Evolutionary conservation across 805 yeast genomes (phyloP).

Genomic region (Phaffomyces opuntiae): DNA sequence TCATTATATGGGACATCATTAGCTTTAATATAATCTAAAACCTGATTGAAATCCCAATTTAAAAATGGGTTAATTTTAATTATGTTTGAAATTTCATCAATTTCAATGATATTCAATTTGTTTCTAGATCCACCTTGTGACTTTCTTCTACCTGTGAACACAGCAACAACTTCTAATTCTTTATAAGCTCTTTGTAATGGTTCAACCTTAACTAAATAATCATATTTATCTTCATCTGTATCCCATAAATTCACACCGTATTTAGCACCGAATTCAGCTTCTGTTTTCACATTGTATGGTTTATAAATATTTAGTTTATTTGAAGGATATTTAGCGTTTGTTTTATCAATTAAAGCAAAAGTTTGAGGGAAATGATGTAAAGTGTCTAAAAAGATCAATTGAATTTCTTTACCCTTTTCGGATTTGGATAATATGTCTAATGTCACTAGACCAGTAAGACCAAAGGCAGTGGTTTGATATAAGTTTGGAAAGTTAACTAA

Average conservation of each 20-base stretch:
- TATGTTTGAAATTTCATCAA: conserved; percentile 61
- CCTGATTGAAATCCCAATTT: conserved; percentile 72
- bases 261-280: conserved; percentile 52
- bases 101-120: conserved; percentile 63
- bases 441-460: conserved; percentile 85
- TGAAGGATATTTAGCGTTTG: conserved; percentile 49
- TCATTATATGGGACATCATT: conserved; percentile 81
- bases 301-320: conserved; percentile 55
- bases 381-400: conserved; percentile 83
- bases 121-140: conserved; percentile 86
- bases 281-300: conserved; percentile 53
- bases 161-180: conserved; percentile 70
- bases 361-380: conserved; percentile 95
- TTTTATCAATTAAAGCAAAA: conserved; percentile 55
- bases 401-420: conserved; percentile 40
- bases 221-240: conserved; percentile 71
- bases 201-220: conserved; percentile 84
- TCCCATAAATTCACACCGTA: conserved; percentile 85
- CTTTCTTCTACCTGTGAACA: conserved; percentile 84
- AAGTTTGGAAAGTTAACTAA: conserved; percentile 73
- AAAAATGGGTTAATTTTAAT: conserved; percentile 86
- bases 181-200: conserved; percentile 82
- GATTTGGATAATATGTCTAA: conserved; percentile 70
- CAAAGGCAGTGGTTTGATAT: conserved; percentile 92
- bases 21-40: conserved; percentile 58